Conservation (phyloP, 768 basidiomycete genomes). For the Podaxis mareebaensis region DNA sequence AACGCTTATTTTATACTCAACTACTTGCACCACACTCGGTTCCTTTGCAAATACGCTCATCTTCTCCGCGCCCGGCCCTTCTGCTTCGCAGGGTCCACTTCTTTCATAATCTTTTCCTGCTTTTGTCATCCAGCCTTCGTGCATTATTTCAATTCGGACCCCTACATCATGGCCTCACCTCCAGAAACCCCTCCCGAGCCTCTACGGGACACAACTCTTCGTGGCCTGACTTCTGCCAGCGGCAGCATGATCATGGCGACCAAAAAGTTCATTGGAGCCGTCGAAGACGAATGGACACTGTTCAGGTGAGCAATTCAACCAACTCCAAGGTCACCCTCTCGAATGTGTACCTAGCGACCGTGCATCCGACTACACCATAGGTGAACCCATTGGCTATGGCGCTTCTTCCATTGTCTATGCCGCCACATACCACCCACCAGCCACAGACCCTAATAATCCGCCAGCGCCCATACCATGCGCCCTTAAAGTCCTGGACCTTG, state of each 20-base stretch:
- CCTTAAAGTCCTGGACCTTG: conserved; percentile 88
- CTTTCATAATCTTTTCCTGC: neutral
- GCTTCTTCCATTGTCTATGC: conserved; percentile 90
- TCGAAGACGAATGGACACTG: conserved; percentile 81
- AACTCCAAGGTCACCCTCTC: conserved; percentile 9
- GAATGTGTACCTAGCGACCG: conserved; percentile 50
- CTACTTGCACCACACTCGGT: neutral
- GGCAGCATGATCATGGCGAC: conserved; percentile 21
- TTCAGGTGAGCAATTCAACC: conserved; percentile 54
- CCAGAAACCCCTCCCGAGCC: neutral
- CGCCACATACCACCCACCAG: conserved; percentile 58
- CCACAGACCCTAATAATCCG: conserved; percentile 11
- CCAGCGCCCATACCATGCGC: conserved; percentile 61
- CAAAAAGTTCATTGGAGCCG: conserved; percentile 70
- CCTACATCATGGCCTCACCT: neutral
- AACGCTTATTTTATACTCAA: conserved; percentile 3
- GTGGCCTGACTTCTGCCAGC: conserved; percentile 11
- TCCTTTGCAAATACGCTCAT: neutral
- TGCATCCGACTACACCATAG: conserved; percentile 71
- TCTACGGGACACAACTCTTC: neutral
- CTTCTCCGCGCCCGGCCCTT: neutral
- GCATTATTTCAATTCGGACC: neutral
- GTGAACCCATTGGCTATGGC: conserved; percentile 83
- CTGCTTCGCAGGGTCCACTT: neutral
- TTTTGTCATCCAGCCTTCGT: neutral